Conservation (phyloP, 2,329 filamentous ascomycete species). For the Myriosclerotinia curreyana region DNA sequence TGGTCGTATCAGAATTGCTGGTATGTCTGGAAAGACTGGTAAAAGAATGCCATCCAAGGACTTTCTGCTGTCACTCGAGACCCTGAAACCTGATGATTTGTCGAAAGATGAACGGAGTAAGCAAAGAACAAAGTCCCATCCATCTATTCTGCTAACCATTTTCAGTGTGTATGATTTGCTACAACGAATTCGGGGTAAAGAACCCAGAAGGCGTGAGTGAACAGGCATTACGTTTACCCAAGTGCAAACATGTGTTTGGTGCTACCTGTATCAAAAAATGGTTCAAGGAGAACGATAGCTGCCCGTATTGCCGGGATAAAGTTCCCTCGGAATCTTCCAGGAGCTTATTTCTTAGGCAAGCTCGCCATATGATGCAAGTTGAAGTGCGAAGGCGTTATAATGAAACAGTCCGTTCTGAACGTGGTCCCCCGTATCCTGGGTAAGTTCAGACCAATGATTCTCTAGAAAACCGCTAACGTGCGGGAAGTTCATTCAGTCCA, state of each 20-base stretch:
- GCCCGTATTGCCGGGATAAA: slow-evolving; percentile 63
- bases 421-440: neutral
- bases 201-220: slow-evolving; percentile 59
- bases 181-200: slow-evolving; percentile 57
- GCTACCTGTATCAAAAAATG: slow-evolving; percentile 64
- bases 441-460: neutral
- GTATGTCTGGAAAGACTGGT: neutral
- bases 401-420: neutral
- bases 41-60: slow-evolving; percentile 36
- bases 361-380: neutral
- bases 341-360: slow-evolving; percentile 20
- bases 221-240: slow-evolving; percentile 55
- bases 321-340: slow-evolving; percentile 48
- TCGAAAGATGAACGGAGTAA: slow-evolving; percentile 35
- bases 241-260: slow-evolving; percentile 63
- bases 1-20: slow-evolving; percentile 28
- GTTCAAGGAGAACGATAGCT: slow-evolving; percentile 60
- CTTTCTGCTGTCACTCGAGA: slow-evolving; percentile 36
- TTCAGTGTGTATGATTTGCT: slow-evolving; percentile 61
- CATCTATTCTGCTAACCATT: slow-evolving; percentile 23
- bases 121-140: slow-evolving; percentile 20
- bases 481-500: slow-evolving; percentile 1
- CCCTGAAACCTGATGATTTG: slow-evolving; percentile 34
- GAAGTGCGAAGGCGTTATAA: neutral
- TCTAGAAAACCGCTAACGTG: slow-evolving; percentile 4